phyloP scores from a whole-genome alignment of 331 rosid genomes.

The Quercus tomentella region DNA sequence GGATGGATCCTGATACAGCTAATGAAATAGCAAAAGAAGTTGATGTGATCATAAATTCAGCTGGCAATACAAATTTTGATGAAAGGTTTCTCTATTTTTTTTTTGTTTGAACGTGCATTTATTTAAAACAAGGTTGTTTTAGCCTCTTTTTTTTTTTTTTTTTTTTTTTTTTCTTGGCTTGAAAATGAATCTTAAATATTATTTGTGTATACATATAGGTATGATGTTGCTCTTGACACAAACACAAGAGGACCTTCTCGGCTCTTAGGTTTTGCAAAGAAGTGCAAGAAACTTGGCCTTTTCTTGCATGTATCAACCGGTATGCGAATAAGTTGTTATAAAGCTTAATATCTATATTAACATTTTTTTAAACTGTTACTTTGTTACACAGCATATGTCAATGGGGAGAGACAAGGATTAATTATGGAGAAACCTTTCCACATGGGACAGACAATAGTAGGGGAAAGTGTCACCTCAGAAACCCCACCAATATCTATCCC shows the following conservation, averaged over 20 bases:
- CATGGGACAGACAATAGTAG: background rate
- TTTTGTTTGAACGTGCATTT: background rate
- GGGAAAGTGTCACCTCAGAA: background rate
- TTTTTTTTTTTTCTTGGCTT: no score
- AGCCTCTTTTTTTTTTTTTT: background rate
- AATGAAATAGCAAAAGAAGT: background rate
- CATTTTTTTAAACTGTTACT: background rate
- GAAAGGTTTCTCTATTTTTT: background rate
- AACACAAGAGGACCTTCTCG: conserved; percentile 16
- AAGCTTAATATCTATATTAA: no score
- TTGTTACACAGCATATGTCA: conserved; percentile 1
- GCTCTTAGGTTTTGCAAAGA: conserved; percentile 1
- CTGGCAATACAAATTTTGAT: conserved; percentile 4
- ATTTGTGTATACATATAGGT: background rate
- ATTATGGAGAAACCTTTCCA: conserved; percentile 5
- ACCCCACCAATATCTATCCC: background rate
- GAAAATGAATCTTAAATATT: no score
- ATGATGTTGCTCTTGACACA: conserved; percentile 10
- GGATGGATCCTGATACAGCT: background rate
- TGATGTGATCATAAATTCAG: conserved; percentile 3
- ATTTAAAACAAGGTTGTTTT: background rate
- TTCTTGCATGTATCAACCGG: conserved; percentile 15
- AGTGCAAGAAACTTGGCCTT: conserved; percentile 7
- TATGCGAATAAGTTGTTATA: background rate
- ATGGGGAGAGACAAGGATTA: background rate